Percentiles rank a stretch among this genome's conserved stretches.
These are phyloP conservation scores for Zymoseptoria passerinii DNA, from an alignment of 2,329 filamentous ascomycete species.

Conservation along the genomic window DNA sequence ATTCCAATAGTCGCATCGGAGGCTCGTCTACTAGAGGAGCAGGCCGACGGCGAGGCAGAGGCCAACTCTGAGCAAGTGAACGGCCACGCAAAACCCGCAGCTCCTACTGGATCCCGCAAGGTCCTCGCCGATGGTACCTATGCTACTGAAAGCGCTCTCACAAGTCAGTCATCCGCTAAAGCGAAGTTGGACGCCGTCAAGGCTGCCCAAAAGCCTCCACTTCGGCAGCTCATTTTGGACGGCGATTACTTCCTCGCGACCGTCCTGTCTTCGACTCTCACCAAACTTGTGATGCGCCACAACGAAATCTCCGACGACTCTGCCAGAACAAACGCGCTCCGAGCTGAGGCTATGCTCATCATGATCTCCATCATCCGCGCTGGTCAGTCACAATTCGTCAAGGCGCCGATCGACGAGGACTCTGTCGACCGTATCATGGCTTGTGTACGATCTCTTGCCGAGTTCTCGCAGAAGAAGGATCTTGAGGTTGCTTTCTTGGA, in stretches of 20 bases:
- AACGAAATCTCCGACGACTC: slow-evolving; percentile 81
- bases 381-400: slow-evolving; percentile 97
- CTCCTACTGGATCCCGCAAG: slow-evolving; percentile 76
- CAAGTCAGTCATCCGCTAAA: slow-evolving; percentile 80
- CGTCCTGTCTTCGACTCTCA: slow-evolving; percentile 89
- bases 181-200: slow-evolving; percentile 94
- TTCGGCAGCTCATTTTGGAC: slow-evolving; percentile 89
- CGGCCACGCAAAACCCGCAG: slow-evolving; percentile 65
- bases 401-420: slow-evolving; percentile 94
- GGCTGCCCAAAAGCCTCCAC: slow-evolving; percentile 88
- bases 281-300: slow-evolving; percentile 96
- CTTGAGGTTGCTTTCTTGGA: slow-evolving; percentile 88
- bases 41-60: slow-evolving; percentile 53
- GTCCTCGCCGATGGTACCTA: slow-evolving; percentile 96
- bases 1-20: slow-evolving; percentile 95
- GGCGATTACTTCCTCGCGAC: slow-evolving; percentile 95
- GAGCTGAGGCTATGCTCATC: slow-evolving; percentile 96
- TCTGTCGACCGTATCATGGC: slow-evolving; percentile 98
- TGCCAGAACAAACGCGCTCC: slow-evolving; percentile 84
- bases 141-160: slow-evolving; percentile 91
- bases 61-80: slow-evolving; percentile 62
- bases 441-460: slow-evolving; percentile 82
- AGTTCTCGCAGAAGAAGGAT: slow-evolving; percentile 82
- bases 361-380: slow-evolving; percentile 99
- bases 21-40: slow-evolving; percentile 81